phyloP scores from a whole-genome alignment of 805 yeast genomes.

The Barnettozyma wickerhamii region DNA sequence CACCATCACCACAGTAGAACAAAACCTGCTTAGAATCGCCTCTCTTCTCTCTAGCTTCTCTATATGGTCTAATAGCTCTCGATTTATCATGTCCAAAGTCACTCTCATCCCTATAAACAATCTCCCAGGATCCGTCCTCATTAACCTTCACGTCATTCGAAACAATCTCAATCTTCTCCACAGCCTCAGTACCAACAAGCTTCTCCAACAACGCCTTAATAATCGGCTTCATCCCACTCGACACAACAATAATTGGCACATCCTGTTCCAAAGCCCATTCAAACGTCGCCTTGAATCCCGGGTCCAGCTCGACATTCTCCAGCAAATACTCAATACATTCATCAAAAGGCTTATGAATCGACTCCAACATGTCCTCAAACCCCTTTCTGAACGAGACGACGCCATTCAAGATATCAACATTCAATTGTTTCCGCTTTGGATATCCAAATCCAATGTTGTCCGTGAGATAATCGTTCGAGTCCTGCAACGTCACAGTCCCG shows the following conservation, averaged over 20 bases:
- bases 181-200: constrained; percentile 74
- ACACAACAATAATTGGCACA: constrained; percentile 83
- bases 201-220: constrained; percentile 71
- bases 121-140: constrained; percentile 69
- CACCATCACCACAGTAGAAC: constrained; percentile 98
- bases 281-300: constrained; percentile 82
- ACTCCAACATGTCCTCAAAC: constrained; percentile 78
- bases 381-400: constrained; percentile 74
- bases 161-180: constrained; percentile 68
- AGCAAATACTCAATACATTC: constrained; percentile 73
- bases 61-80: constrained; percentile 55
- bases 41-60: constrained; percentile 26
- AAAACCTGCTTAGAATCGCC: constrained; percentile 50
- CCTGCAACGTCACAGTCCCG: constrained; percentile 95
- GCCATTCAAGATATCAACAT: constrained; percentile 68
- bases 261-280: constrained; percentile 67
- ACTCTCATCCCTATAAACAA: constrained; percentile 79
- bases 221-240: constrained; percentile 92
- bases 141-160: constrained; percentile 68
- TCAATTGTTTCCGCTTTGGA: constrained; percentile 58
- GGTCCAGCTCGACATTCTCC: constrained; percentile 70
- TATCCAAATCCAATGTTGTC: constrained; percentile 86
- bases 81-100: constrained; percentile 95
- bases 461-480: constrained; percentile 88
- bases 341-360: constrained; percentile 69